Conservation (phyloP, 2,329 filamentous ascomycete species). For the Pseudocercospora vitis region DNA sequence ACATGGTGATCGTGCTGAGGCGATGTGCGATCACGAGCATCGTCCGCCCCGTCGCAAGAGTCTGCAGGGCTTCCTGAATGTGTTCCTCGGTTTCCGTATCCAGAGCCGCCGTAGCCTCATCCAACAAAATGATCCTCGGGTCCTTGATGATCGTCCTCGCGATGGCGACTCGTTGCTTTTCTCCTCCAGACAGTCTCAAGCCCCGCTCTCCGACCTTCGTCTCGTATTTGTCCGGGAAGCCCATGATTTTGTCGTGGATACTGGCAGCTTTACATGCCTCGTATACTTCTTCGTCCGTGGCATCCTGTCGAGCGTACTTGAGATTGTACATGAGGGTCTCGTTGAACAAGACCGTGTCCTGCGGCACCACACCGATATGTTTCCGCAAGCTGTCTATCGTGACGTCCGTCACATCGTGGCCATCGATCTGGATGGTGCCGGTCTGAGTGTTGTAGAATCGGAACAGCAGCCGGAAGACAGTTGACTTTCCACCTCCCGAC, state of each 20-base stretch:
- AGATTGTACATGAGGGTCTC: constrained; percentile 94
- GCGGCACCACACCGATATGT: constrained; percentile 93
- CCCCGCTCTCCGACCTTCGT: constrained; percentile 92
- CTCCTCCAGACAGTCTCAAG: constrained; percentile 80
- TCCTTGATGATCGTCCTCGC: constrained; percentile 91
- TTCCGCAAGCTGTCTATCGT: constrained; percentile 91
- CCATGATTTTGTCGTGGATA: constrained; percentile 88
- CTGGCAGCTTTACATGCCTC: constrained; percentile 81
- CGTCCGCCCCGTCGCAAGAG: constrained; percentile 79
- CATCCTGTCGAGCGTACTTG: constrained; percentile 79
- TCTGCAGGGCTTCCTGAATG: constrained; percentile 82
- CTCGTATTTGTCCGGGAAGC: constrained; percentile 82
- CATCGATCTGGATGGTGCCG: constrained; percentile 82
- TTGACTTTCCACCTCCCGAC: constrained; percentile 95
- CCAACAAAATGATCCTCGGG: constrained; percentile 85
- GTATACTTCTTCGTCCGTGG: constrained; percentile 77
- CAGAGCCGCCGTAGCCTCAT: constrained; percentile 88
- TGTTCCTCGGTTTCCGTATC: constrained; percentile 92
- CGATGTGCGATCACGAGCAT: constrained; percentile 89
- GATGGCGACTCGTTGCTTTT: constrained; percentile 92
- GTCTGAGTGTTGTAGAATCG: constrained; percentile 87
- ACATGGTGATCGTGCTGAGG: constrained; percentile 56
- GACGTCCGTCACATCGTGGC: constrained; percentile 71
- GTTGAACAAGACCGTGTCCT: constrained; percentile 94
- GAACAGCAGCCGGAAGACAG: constrained; percentile 91